phyloP scores from a whole-genome alignment of 129 eudicot species.

The Oenanthe sinensis region DNA sequence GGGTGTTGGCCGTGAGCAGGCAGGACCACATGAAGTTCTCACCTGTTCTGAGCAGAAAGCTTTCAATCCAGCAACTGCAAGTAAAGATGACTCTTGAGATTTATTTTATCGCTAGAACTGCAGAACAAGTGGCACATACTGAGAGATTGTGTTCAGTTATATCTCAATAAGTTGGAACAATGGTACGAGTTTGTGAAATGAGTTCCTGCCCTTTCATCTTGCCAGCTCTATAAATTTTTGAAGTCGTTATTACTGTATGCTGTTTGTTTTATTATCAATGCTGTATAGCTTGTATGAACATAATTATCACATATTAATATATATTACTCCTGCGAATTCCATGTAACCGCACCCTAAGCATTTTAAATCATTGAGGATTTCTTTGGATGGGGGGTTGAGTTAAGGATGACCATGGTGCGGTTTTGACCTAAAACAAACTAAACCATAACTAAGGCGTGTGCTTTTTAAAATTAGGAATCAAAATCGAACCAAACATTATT shows the following conservation, averaged over 20 bases:
- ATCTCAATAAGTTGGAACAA: neutral
- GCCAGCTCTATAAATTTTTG: neutral
- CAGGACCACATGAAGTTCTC: constrained; percentile 68
- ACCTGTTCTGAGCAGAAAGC: constrained; percentile 7
- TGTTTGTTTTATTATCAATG: neutral
- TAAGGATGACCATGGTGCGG: no score
- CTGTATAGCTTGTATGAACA: neutral
- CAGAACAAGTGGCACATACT: neutral
- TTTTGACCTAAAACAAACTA: no score
- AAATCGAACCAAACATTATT: no score
- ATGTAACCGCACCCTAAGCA: no score
- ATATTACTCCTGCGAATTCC: no score
- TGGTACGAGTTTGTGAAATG: neutral
- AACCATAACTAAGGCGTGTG: no score
- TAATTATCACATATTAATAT: neutral
- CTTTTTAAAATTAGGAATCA: no score
- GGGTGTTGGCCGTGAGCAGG: constrained; percentile 81
- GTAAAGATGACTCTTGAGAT: constrained; percentile 25
- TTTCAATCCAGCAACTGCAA: constrained; percentile 43
- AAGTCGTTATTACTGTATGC: neutral
- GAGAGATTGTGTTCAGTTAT: neutral
- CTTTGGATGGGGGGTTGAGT: neutral
- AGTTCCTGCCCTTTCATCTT: neutral
- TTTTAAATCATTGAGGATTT: no score
- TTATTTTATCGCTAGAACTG: neutral